Base-by-base conservation (phyloP, 805 yeast species). In the Lipomyces yamadae region DNA sequence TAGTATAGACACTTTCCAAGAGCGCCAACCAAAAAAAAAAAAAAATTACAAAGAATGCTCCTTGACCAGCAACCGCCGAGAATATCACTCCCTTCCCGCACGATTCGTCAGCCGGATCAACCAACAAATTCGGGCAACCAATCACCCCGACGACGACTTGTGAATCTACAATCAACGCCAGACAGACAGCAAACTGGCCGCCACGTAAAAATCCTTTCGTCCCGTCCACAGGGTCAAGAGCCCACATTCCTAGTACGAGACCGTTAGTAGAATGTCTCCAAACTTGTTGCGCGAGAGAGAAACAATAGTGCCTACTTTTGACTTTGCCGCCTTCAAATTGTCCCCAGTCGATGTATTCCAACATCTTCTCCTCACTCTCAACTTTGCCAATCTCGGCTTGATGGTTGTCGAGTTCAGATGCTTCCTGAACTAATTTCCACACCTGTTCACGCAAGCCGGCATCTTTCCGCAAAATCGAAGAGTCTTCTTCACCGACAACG, bases 151-250 rank as follows among this genome's bases (percentile, higher is more conserved):
- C 83, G 68, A 89, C 87, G 0, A 92, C 96, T 60, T 85, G 81
- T 13, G 97, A 96, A 74, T 93, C 89, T 37, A 87, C 96, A 58
- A 95, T 88, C 71, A 95, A 80, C 0, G 97, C 98, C 56, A 95
- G 81, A 76, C 99, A 95, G 0, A 95, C 96, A 1, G 99, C 98
- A 78, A 92, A 95, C 76, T 95, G 99, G 71, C 93, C 98, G 58
- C 97, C 96, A 75, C 99, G 84, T 63, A 95, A 80, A 76, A 95
- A 95, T 0, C 99, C 99, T 77, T 88, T 95, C 29, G 99, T 95
- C 6, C 99, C 99, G 76, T 95, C 99, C 69, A 95, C 93, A 52
- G 99, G 99, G 75, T 95, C 99, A 74, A 95, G 80, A 0, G 98
- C 97, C 99, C 99, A 95, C 76, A 91, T 87, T 68, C 99, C 82